Percentiles rank a stretch among this genome's conserved stretches.
Conservation (phyloP, 306 rosid genomes). For the Lathyrus tuberosus region DNA sequence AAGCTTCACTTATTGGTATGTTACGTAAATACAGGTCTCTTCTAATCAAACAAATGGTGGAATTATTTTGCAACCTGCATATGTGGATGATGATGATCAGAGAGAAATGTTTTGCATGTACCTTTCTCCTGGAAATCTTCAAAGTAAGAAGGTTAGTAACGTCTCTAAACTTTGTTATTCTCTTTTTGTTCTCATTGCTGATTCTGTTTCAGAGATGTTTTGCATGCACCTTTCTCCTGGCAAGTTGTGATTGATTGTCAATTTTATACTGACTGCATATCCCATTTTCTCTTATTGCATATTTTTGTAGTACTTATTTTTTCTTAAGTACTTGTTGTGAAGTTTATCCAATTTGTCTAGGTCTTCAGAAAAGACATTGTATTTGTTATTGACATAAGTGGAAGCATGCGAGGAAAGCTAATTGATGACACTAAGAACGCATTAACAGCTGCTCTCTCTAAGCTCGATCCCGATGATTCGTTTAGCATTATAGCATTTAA, state of each 20-base stretch:
- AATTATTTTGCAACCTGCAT: constrained; percentile 63
- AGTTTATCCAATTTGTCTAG: constrained; percentile 45
- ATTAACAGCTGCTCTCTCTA: constrained; percentile 61
- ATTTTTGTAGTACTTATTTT: not conserved
- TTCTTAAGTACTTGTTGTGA: constrained; percentile 6
- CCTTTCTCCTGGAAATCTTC: constrained; percentile 63
- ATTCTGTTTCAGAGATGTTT: no score
- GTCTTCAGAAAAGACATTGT: constrained; percentile 65
- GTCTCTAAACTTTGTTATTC: constrained; percentile 1
- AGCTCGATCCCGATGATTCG: constrained; percentile 67
- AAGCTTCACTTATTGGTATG: constrained; percentile 36
- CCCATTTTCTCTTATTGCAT: no score
- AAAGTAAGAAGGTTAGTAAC: constrained; percentile 57
- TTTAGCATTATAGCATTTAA: constrained; percentile 84
- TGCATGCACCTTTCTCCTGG: no score
- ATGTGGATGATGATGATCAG: constrained; percentile 66
- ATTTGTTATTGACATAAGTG: constrained; percentile 78
- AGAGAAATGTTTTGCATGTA: constrained; percentile 71
- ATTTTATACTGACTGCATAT: no score
- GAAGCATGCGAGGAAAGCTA: constrained; percentile 81
- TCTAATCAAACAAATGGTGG: constrained; percentile 62
- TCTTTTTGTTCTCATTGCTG: constrained; percentile 27
- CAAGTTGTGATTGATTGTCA: no score
- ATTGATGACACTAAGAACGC: constrained; percentile 63
- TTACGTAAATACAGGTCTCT: constrained; percentile 53